phyloP scores from a whole-genome alignment of 495 filamentous ascomycete species.

The Thermochaetoides thermophila region DNA sequence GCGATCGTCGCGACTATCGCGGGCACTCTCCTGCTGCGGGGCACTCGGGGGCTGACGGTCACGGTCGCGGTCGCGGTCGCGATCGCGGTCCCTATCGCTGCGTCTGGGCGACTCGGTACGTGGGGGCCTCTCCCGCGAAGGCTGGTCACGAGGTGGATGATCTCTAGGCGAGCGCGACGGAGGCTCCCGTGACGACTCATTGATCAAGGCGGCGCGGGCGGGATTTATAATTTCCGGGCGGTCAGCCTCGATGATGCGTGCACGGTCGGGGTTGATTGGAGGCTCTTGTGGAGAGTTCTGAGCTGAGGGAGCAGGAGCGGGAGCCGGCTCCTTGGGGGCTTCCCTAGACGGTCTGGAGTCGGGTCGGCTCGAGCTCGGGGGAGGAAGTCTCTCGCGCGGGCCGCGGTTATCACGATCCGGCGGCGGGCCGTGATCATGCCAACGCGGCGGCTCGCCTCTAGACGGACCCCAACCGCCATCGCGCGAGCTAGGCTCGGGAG shows the following conservation, averaged over 20 bases:
- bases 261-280: constrained; percentile 30
- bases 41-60: constrained; percentile 23
- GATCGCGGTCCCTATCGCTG: too few relatives aligned
- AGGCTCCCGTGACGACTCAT: constrained; percentile 20
- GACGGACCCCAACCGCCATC: constrained; percentile 1
- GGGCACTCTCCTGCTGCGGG: constrained; percentile 20
- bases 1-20: constrained; percentile 34
- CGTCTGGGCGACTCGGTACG: constrained; percentile 38
- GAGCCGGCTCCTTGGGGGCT: constrained; percentile 1
- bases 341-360: constrained; percentile 23
- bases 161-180: constrained; percentile 21
- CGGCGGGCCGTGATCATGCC: constrained; percentile 13
- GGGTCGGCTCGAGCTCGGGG: constrained; percentile 14
- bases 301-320: constrained; percentile 18
- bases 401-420: constrained; percentile 23
- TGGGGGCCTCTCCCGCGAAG: too few relatives aligned
- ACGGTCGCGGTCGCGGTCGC: too few relatives aligned
- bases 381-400: constrained; percentile 18
- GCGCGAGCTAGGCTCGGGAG: constrained; percentile 16
- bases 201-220: constrained; percentile 40
- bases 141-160: constrained; percentile 26
- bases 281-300: constrained; percentile 23
- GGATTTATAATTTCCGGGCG: constrained; percentile 36
- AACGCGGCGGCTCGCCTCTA: constrained; percentile 8
- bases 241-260: constrained; percentile 24